Conservation (phyloP, 2,329 filamentous ascomycete genomes). For the Mycosphaerella sp. region DNA sequence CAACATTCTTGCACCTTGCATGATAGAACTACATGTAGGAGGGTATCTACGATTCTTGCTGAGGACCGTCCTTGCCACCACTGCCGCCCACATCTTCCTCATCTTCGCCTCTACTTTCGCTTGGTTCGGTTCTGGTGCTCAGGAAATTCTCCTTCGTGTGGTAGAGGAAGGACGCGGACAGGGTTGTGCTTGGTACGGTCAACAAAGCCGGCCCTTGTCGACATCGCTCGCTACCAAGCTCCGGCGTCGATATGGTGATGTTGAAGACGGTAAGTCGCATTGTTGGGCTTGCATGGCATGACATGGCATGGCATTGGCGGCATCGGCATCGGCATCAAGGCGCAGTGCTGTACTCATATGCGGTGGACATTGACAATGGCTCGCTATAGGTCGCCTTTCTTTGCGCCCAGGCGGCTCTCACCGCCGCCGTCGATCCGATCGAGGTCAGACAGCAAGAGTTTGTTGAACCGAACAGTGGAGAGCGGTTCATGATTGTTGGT, state of each 20-base stretch:
- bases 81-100: no score
- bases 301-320: no score
- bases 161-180: background rate
- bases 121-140: no score
- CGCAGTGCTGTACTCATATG: background rate
- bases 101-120: no score
- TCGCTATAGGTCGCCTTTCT: background rate
- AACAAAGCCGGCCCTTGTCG: background rate
- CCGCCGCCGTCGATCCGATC: slow-evolving; percentile 50
- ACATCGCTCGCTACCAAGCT: background rate
- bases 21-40: no score
- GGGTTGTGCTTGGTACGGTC: background rate
- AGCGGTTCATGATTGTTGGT: slow-evolving; percentile 51
- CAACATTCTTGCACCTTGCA: no score
- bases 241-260: background rate
- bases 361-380: slow-evolving; percentile 1
- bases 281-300: background rate
- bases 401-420: slow-evolving; percentile 31
- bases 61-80: no score
- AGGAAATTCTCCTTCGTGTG: no score
- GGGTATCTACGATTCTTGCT: no score
- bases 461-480: slow-evolving; percentile 52
- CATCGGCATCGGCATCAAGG: background rate
- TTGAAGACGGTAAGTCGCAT: background rate
- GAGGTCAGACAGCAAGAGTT: slow-evolving; percentile 56